phyloP scores from a whole-genome alignment of 2,329 filamentous ascomycete genomes.

The Torrubiella hemipterigena region DNA sequence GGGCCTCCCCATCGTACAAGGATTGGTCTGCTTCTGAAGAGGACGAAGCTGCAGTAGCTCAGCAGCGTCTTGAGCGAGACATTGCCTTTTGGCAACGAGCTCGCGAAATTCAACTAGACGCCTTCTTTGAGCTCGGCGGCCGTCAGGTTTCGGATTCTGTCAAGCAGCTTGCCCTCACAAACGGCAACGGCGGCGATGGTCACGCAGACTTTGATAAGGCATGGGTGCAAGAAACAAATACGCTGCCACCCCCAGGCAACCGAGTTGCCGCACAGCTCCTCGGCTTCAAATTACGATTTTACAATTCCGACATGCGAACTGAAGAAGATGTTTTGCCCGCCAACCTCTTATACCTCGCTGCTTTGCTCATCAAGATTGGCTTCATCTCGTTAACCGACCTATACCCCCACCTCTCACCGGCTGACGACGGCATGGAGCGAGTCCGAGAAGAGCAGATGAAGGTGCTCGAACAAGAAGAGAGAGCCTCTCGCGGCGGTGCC shows the following conservation, averaged over 20 bases:
- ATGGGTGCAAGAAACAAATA: slow-evolving; percentile 75
- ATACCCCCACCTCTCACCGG: slow-evolving; percentile 82
- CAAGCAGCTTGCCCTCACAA: slow-evolving; percentile 27
- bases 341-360: slow-evolving; percentile 84
- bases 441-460: slow-evolving; percentile 59
- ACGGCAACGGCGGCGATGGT: slow-evolving; percentile 24
- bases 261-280: slow-evolving; percentile 86
- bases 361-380: slow-evolving; percentile 89
- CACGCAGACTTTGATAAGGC: slow-evolving; percentile 45
- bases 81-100: slow-evolving; percentile 69
- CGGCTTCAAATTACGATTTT: slow-evolving; percentile 94
- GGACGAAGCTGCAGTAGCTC: slow-evolving; percentile 47
- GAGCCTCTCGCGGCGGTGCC: slow-evolving; percentile 54
- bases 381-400: slow-evolving; percentile 88
- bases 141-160: slow-evolving; percentile 50
- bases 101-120: slow-evolving; percentile 62
- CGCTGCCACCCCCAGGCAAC: slow-evolving; percentile 75
- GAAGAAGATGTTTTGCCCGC: slow-evolving; percentile 70
- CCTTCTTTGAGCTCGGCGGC: slow-evolving; percentile 82
- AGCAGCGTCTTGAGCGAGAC: slow-evolving; percentile 55
- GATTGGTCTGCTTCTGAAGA: slow-evolving; percentile 55
- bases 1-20: slow-evolving; percentile 65
- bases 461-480: slow-evolving; percentile 70
- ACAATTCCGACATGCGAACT: slow-evolving; percentile 68
- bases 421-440: slow-evolving; percentile 69